These are phyloP conservation scores for Hypoxylon sp. DNA, from an alignment of 2,329 filamentous ascomycete species.

Conservation along the genomic window DNA sequence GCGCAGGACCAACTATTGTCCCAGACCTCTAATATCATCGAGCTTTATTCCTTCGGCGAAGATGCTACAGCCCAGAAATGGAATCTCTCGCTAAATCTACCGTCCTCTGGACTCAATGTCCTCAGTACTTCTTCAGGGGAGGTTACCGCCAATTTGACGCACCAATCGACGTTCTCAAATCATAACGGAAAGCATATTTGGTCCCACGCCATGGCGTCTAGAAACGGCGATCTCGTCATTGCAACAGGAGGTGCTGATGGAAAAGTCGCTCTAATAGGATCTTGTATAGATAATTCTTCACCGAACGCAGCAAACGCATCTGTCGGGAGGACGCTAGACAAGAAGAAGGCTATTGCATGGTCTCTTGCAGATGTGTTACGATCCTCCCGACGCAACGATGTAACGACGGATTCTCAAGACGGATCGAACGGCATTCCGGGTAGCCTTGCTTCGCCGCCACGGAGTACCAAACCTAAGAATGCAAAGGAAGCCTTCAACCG, in stretches of 20 bases:
- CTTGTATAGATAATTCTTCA: conserved; percentile 7
- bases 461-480: conserved; percentile 53
- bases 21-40: conserved; percentile 54
- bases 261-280: conserved; percentile 66
- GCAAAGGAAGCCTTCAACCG: conserved; percentile 67
- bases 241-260: conserved; percentile 91
- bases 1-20: conserved; percentile 54
- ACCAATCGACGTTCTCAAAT: conserved; percentile 70
- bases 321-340: conserved; percentile 9
- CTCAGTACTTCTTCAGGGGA: conserved; percentile 1
- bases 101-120: conserved; percentile 15
- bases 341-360: conserved; percentile 37
- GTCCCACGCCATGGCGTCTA: conserved; percentile 70
- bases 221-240: conserved; percentile 59
- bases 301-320: neutral
- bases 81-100: conserved; percentile 65
- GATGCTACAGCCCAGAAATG: conserved; percentile 84
- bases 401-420: conserved; percentile 38
- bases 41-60: conserved; percentile 85
- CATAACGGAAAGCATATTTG: conserved; percentile 94
- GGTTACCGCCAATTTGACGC: conserved; percentile 59
- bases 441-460: conserved; percentile 20
- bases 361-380: conserved; percentile 45
- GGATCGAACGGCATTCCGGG: conserved; percentile 33
- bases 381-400: conserved; percentile 34